These are phyloP conservation scores for Liriodendron chinense DNA, from an alignment of 164 flowering plant species.

Conservation along the genomic window DNA sequence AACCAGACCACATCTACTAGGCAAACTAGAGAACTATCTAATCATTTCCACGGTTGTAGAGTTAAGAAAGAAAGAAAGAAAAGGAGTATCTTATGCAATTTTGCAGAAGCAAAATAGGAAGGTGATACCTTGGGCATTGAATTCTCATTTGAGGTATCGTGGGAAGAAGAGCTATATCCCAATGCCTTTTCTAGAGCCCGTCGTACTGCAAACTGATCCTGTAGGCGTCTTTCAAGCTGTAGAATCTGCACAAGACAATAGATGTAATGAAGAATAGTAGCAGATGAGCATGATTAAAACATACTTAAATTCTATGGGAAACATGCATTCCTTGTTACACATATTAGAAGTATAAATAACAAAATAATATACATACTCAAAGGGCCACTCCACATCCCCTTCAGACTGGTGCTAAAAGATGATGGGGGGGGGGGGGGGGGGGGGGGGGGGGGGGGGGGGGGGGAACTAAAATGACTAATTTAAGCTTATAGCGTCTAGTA, in stretches of 20 bases:
- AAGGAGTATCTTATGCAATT: neutral
- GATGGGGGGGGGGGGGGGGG: too few relatives aligned
- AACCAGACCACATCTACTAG: neutral
- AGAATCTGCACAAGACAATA: constrained; percentile 43
- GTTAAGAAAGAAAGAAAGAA: neutral
- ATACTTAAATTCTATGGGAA: too few relatives aligned
- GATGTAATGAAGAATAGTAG: neutral
- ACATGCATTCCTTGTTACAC: too few relatives aligned
- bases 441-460: too few relatives aligned
- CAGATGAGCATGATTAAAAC: neutral
- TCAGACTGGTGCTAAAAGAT: too few relatives aligned
- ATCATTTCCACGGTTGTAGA: neutral
- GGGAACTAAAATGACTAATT: too few relatives aligned
- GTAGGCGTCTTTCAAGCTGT: constrained; percentile 55
- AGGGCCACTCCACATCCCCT: too few relatives aligned
- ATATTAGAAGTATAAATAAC: too few relatives aligned
- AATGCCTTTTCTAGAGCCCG: constrained; percentile 60
- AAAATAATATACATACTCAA: too few relatives aligned
- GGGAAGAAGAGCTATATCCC: constrained; percentile 31
- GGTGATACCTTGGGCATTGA: constrained; percentile 57
- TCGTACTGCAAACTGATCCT: constrained; percentile 54
- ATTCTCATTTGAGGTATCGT: constrained; percentile 24
- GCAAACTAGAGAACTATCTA: neutral
- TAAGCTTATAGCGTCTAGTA: too few relatives aligned
- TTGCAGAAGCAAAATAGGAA: constrained; percentile 1